These are phyloP conservation scores for Dendrocalamus latiflorus DNA, from an alignment of 202 grass and related monocot genomes.

Conservation along the genomic window DNA sequence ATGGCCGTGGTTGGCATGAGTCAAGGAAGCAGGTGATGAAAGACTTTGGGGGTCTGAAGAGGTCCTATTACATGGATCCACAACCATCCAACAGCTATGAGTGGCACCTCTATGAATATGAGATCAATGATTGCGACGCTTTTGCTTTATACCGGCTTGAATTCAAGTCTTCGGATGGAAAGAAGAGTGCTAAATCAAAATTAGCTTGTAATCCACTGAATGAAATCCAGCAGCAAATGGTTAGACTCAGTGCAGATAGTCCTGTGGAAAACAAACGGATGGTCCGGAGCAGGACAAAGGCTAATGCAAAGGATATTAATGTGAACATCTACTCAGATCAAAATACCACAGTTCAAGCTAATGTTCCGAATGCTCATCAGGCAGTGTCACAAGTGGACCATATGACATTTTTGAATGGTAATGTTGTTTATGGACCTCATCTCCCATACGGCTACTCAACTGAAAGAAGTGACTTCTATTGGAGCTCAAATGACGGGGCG, in stretches of 20 bases:
- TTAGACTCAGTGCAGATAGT: slow-evolving; percentile 62
- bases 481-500: slow-evolving; percentile 41
- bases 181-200: slow-evolving; percentile 74
- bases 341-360: slow-evolving; percentile 42
- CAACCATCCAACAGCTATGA: slow-evolving; percentile 74
- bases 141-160: slow-evolving; percentile 86
- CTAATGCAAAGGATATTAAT: slow-evolving; percentile 36
- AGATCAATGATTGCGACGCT: slow-evolving; percentile 82
- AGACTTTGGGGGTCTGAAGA: slow-evolving; percentile 81
- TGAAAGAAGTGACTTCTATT: slow-evolving; percentile 51
- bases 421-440: slow-evolving; percentile 76
- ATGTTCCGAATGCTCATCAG: slow-evolving; percentile 41
- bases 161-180: slow-evolving; percentile 77
- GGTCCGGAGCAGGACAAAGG: slow-evolving; percentile 47
- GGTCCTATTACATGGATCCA: slow-evolving; percentile 99
- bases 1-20: slow-evolving; percentile 93
- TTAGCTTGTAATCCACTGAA: slow-evolving; percentile 45
- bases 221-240: slow-evolving; percentile 82
- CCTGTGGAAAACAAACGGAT: slow-evolving; percentile 54
- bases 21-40: slow-evolving; percentile 99
- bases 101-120: slow-evolving; percentile 96
- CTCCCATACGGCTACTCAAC: slow-evolving; percentile 56
- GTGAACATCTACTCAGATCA: slow-evolving; percentile 35
- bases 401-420: slow-evolving; percentile 60
- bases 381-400: slow-evolving; percentile 47